phyloP scores from a whole-genome alignment of 2,329 filamentous ascomycete genomes.

The Colletotrichum cereale region DNA sequence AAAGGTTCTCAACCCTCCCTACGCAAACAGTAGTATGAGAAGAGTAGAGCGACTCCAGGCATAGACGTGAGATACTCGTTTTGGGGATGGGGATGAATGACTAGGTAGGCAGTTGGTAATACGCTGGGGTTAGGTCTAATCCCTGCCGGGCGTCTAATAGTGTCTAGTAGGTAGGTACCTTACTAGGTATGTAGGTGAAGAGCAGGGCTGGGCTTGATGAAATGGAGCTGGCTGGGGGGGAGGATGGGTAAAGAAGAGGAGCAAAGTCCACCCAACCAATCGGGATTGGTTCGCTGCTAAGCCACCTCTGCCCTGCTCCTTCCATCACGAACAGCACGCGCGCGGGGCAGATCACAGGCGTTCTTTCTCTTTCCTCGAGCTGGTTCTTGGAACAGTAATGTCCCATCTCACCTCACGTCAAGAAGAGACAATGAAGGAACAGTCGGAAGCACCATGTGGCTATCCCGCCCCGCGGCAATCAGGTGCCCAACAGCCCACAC shows the following conservation, averaged over 20 bases:
- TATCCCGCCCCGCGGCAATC: neutral
- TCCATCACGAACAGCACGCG: too few relatives aligned
- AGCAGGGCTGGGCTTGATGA: neutral
- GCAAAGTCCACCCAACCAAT: neutral
- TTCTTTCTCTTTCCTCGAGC: neutral
- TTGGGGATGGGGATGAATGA: too few relatives aligned
- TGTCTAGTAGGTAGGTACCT: too few relatives aligned
- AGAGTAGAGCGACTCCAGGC: neutral
- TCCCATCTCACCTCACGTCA: neutral
- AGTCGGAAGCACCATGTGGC: neutral
- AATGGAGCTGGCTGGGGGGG: neutral
- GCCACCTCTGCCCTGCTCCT: neutral
- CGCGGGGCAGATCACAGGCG: slow-evolving; percentile 3
- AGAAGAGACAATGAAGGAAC: neutral
- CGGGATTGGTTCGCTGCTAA: neutral
- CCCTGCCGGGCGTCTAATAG: neutral
- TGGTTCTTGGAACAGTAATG: too few relatives aligned
- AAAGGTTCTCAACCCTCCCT: neutral
- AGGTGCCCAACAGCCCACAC: neutral
- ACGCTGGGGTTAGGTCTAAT: too few relatives aligned
- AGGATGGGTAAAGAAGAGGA: neutral
- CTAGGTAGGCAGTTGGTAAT: too few relatives aligned
- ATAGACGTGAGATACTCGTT: neutral
- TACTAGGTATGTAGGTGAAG: neutral
- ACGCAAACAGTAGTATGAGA: neutral